Evolutionary conservation across 1,284 basidiomycete genomes (phyloP).

Genomic region (Trichosporon coremiiforme): DNA sequence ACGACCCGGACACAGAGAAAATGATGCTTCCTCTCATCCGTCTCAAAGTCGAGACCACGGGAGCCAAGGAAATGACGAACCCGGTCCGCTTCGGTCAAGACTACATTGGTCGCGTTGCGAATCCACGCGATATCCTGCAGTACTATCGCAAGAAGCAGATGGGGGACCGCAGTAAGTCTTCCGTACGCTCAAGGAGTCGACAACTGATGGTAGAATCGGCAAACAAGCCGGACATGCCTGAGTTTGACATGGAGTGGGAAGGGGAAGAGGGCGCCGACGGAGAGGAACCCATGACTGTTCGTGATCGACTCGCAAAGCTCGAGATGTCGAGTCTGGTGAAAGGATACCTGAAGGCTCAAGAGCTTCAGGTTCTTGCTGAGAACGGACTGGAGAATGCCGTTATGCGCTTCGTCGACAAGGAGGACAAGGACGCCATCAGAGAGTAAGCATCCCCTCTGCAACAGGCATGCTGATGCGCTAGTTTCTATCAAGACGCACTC

Average conservation of each 20-base stretch:
- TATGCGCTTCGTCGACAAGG: slow-evolving; percentile 91
- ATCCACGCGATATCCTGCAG: slow-evolving; percentile 87
- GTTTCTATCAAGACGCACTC: slow-evolving; percentile 69
- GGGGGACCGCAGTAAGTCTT: slow-evolving; percentile 51
- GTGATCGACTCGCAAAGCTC: slow-evolving; percentile 54
- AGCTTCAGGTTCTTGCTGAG: slow-evolving; percentile 82
- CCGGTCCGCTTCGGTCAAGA: slow-evolving; percentile 96
- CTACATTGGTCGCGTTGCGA: slow-evolving; percentile 86
- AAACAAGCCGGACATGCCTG: slow-evolving; percentile 46
- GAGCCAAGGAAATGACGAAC: slow-evolving; percentile 85
- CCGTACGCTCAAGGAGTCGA: neutral
- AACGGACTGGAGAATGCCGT: slow-evolving; percentile 87
- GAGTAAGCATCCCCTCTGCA: slow-evolving; percentile 59
- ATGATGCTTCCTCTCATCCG: slow-evolving; percentile 86
- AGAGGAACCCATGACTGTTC: slow-evolving; percentile 58
- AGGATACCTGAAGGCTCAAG: slow-evolving; percentile 85
- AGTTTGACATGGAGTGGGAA: slow-evolving; percentile 61
- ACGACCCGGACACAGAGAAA: slow-evolving; percentile 61
- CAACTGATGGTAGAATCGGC: slow-evolving; percentile 40
- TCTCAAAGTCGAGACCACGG: slow-evolving; percentile 88
- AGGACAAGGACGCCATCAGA: slow-evolving; percentile 86
- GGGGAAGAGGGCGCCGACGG: slow-evolving; percentile 68
- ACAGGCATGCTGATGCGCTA: slow-evolving; percentile 44
- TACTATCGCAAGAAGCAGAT: slow-evolving; percentile 82
- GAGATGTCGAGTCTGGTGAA: slow-evolving; percentile 67